Conservation (phyloP, 768 basidiomycete species). For the Kwoniella sp. region DNA sequence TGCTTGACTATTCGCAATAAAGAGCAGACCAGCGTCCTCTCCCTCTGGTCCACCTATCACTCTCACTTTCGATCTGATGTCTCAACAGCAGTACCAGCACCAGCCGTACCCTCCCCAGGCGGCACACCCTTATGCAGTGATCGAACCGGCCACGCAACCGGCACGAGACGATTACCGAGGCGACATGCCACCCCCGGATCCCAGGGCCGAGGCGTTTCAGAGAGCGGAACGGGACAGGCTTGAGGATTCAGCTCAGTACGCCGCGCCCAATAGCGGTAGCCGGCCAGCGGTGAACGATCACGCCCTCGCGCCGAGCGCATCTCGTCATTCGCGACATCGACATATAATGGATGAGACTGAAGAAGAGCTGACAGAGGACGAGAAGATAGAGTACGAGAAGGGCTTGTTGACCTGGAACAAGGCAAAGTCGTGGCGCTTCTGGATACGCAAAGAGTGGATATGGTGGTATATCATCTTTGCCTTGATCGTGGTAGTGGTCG, state of each 20-base stretch:
- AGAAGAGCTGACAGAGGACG: slow-evolving; percentile 39
- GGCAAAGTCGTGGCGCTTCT: slow-evolving; percentile 44
- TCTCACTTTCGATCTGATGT: too few relatives aligned
- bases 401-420: slow-evolving; percentile 45
- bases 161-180: background rate
- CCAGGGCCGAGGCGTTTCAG: background rate
- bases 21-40: too few relatives aligned
- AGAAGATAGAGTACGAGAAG: slow-evolving; percentile 35
- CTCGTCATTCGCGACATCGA: slow-evolving; percentile 5
- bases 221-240: too few relatives aligned
- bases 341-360: slow-evolving; percentile 28
- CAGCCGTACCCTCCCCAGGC: background rate
- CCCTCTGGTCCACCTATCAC: too few relatives aligned
- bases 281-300: too few relatives aligned
- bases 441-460: slow-evolving; percentile 47
- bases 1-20: too few relatives aligned
- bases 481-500: slow-evolving; percentile 31
- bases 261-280: too few relatives aligned
- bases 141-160: background rate
- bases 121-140: background rate
- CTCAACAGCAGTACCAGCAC: background rate
- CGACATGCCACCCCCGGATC: background rate
- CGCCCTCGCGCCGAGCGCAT: too few relatives aligned
- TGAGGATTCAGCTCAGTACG: too few relatives aligned
- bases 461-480: slow-evolving; percentile 35